These are phyloP conservation scores for Wilcoxina mikolae DNA, from an alignment of 495 filamentous ascomycete species.

Conservation along the genomic window DNA sequence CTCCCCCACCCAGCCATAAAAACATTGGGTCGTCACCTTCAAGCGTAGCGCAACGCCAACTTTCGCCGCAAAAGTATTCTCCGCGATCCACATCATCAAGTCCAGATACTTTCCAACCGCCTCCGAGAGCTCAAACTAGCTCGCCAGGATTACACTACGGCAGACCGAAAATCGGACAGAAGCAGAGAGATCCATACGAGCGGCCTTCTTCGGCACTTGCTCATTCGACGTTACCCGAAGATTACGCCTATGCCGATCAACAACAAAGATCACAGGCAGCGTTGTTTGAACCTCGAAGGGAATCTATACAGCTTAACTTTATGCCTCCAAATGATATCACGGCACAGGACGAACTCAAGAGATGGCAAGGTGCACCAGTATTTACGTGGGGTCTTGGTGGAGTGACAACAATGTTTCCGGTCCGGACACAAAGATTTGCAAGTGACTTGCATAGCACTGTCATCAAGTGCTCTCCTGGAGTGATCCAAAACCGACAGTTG, in stretches of 20 bases:
- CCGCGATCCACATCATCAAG: background rate
- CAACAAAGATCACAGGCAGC: constrained; percentile 27
- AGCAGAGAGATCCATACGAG: constrained; percentile 26
- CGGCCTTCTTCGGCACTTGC: constrained; percentile 31
- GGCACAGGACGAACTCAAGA: constrained; percentile 58
- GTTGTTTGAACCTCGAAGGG: background rate
- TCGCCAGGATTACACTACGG: constrained; percentile 46
- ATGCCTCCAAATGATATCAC: constrained; percentile 61
- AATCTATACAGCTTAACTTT: constrained; percentile 31
- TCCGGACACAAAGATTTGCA: constrained; percentile 71
- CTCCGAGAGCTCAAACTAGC: constrained; percentile 69
- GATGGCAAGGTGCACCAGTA: constrained; percentile 81
- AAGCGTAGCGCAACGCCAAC: background rate
- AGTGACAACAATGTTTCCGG: constrained; percentile 73
- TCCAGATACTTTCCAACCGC: constrained; percentile 31
- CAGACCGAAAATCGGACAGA: constrained; percentile 22
- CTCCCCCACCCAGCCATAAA: background rate
- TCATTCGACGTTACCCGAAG: constrained; percentile 17
- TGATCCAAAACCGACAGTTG: constrained; percentile 53
- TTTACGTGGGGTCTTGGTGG: constrained; percentile 84
- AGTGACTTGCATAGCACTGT: constrained; percentile 54
- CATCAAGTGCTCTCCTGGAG: constrained; percentile 67
- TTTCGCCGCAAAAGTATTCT: constrained; percentile 28
- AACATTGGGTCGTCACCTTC: background rate
- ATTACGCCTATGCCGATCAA: constrained; percentile 24